Conservation (phyloP, 2,329 filamentous ascomycete genomes). For the Cercospora nicotianae region DNA sequence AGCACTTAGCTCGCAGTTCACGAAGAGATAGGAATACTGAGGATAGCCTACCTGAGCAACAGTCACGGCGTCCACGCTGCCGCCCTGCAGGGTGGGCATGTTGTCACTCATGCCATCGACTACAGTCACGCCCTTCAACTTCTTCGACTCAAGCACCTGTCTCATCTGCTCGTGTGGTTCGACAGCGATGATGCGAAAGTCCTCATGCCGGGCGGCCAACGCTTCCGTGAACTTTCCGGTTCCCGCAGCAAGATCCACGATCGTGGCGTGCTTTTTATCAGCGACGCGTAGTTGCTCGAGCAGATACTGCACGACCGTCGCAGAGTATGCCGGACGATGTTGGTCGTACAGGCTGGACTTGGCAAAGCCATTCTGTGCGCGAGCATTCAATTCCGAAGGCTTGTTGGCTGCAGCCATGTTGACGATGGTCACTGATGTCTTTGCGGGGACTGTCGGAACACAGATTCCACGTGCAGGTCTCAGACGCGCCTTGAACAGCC, state of each 20-base stretch:
- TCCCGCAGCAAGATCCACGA: conserved; percentile 67
- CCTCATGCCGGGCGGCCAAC: conserved; percentile 59
- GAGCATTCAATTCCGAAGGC: conserved; percentile 25
- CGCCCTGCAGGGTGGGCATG: conserved; percentile 56
- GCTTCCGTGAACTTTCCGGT: conserved; percentile 70
- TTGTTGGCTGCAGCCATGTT: not conserved
- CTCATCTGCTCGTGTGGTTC: conserved; percentile 69
- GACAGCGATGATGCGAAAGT: conserved; percentile 61
- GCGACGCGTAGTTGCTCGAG: conserved; percentile 57
- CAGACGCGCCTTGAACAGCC: not conserved
- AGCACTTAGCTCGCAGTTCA: conserved; percentile 20
- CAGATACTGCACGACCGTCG: conserved; percentile 59
- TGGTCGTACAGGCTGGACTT: conserved; percentile 65
- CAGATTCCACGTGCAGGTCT: not conserved
- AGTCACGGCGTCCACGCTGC: conserved; percentile 64
- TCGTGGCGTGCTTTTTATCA: conserved; percentile 46
- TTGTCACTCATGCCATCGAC: conserved; percentile 59
- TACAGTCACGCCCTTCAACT: conserved; percentile 56
- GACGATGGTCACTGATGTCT: not conserved
- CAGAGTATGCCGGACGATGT: conserved; percentile 66
- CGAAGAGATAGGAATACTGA: conserved; percentile 6
- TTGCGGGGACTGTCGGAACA: not conserved
- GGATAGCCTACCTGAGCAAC: conserved; percentile 63
- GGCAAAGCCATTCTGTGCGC: conserved; percentile 57
- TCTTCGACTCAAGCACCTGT: conserved; percentile 59